A percentile compares a stretch with the other conserved stretches of the same genome.
Conservation (phyloP, 116 monocot genomes). For the Posidonia oceanica region DNA sequence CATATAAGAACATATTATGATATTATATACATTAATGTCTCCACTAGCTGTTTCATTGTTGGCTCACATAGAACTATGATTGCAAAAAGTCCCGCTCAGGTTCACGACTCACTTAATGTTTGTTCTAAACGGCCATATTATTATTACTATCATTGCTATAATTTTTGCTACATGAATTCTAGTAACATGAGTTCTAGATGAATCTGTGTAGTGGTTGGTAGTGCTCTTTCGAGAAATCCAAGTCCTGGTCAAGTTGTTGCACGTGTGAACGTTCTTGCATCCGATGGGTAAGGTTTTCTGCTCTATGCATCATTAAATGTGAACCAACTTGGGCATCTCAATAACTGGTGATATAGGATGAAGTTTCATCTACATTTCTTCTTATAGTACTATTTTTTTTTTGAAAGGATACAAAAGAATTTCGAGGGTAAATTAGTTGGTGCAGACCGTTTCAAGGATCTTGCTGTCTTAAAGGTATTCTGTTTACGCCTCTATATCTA, state of each 20-base stretch:
- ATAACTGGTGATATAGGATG: too few species aligned
- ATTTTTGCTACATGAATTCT: too few species aligned
- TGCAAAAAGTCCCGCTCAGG: too few species aligned
- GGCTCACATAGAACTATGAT: too few species aligned
- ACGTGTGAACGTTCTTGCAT: slow-evolving; percentile 79
- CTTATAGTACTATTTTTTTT: slow-evolving; percentile 5
- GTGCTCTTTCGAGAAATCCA: slow-evolving; percentile 86
- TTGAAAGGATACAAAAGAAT: slow-evolving; percentile 72
- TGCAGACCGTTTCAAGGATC: slow-evolving; percentile 75
- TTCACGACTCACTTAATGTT: too few species aligned
- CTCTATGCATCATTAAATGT: background rate
- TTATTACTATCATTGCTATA: too few species aligned
- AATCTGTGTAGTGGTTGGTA: slow-evolving; percentile 62
- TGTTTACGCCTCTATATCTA: background rate
- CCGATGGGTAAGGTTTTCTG: slow-evolving; percentile 59
- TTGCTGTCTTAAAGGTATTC: slow-evolving; percentile 77
- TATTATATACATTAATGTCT: too few species aligned
- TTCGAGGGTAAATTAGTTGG: slow-evolving; percentile 87
- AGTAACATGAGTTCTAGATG: slow-evolving; percentile 3
- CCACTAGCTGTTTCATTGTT: too few species aligned
- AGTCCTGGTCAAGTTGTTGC: slow-evolving; percentile 82
- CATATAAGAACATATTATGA: too few species aligned
- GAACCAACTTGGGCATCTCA: background rate
- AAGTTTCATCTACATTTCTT: slow-evolving; percentile 5
- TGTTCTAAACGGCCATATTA: too few species aligned